These are phyloP conservation scores for Trypanosoma avium DNA, from an alignment of 208 protist genomes.

Conservation along the genomic window DNA sequence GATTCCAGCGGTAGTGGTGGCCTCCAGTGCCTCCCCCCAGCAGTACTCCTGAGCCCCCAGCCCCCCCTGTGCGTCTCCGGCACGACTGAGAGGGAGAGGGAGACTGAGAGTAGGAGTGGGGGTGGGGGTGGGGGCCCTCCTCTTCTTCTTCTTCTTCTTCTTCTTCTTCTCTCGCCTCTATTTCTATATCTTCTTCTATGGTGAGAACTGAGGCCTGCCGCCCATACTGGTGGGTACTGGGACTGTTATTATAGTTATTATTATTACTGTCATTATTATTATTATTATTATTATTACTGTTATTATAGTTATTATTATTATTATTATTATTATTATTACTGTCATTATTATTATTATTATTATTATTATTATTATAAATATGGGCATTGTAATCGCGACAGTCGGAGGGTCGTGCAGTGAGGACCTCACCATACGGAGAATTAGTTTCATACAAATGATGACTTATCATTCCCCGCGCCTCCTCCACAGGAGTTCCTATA, in stretches of 20 bases:
- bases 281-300: neutral
- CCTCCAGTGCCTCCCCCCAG: no score
- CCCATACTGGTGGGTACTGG: no score
- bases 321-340: neutral
- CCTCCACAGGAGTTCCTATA: no score
- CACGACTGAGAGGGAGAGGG: no score
- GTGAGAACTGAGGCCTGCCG: neutral
- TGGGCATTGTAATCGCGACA: neutral
- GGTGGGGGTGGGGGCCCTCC: no score
- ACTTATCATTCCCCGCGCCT: no score
- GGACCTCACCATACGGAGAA: neutral
- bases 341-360: neutral
- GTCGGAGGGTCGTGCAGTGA: conserved; percentile 9
- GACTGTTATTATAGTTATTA: neutral
- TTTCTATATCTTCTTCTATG: neutral
- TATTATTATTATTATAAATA: neutral
- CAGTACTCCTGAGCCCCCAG: no score
- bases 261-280: neutral
- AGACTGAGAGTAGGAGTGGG: no score
- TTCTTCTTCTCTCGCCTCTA: no score
- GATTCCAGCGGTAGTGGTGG: conserved; percentile 18
- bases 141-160: no score
- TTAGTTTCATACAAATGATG: neutral
- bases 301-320: neutral
- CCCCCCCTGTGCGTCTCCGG: no score